phyloP scores from a whole-genome alignment of 2,329 filamentous ascomycete species.

The Penicillium sp. region DNA sequence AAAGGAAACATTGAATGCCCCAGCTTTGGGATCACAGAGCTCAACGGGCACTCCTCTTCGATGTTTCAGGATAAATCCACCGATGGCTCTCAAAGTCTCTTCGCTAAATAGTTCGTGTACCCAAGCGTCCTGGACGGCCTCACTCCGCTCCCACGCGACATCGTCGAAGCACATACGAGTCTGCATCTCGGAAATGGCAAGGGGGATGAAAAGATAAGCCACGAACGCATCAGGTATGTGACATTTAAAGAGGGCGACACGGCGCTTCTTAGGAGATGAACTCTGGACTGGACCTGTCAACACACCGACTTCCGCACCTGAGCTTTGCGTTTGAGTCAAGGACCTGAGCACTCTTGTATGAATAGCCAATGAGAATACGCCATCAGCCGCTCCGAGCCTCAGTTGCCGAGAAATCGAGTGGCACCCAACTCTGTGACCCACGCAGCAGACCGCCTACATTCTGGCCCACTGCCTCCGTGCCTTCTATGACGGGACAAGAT shows the following conservation, averaged over 20 bases:
- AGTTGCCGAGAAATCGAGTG: no score
- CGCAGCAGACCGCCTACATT: no score
- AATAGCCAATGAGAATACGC: no score
- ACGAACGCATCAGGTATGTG: background rate
- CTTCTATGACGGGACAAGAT: no score
- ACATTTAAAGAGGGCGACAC: background rate
- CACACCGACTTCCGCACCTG: background rate
- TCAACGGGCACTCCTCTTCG: background rate
- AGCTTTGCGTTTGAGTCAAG: no score
- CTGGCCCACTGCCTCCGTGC: no score
- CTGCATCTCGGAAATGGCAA: conserved; percentile 1
- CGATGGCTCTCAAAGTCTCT: conserved; percentile 1
- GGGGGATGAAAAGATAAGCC: background rate
- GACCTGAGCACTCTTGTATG: no score
- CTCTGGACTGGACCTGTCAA: background rate
- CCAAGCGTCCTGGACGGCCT: conserved; percentile 6
- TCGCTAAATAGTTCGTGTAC: background rate
- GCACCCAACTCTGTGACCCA: no score
- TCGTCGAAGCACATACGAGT: conserved; percentile 1
- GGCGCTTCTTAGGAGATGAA: background rate
- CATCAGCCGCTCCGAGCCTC: no score
- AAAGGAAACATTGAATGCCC: no score
- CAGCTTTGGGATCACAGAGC: background rate
- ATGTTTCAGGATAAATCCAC: conserved; percentile 1
- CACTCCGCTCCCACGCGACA: conserved; percentile 5